Evolutionary conservation across 441 rosid genomes (phyloP), one percentile per base, ranked within the genome.

Genomic region (Biscutella laevigata): DNA sequence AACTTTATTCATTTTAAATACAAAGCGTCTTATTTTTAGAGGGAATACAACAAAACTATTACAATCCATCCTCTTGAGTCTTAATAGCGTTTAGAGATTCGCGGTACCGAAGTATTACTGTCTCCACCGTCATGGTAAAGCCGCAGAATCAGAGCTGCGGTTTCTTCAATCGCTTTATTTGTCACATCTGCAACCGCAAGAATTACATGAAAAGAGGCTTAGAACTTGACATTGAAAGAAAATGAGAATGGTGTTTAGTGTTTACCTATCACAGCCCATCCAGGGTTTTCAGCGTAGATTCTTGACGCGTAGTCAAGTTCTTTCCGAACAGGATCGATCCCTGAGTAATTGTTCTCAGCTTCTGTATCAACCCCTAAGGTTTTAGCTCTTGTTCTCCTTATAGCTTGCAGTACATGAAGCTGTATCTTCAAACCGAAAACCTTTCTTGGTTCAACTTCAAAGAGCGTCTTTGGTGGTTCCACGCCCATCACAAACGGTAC

Each of bases 131-230:
- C 95, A 63, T 84, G 85, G 65, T 69, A 77, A 19, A 87, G 76
- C 78, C 88, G 67, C 69, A 86, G 58, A 38, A 86, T 62, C 49
- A 87, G 80, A 1, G 95, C 95, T 11, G 90, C 90, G 22, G 92
- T 84, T 80, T 90, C 95, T 75, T 90, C 92, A 38, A 87, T 79
- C 15, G 96, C 95, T 68, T 87, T 90, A 35, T 81, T 89, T 4
- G 95, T 87, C 64, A 84, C 95, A 72, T 87, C 97, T 89, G 80
- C 69, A 78, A 57, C 14, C 4, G 6, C 15, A 52, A 26, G 13
- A 57, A 27, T 8, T 24, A 15, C 0, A 24, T 25, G 37, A 30
- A 13, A 35, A n/a, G n/a, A n/a, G n/a, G n/a, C n/a, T n/a, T n/a
- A n/a, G n/a, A n/a, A n/a, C n/a, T n/a, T n/a, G n/a, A n/a, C n/a